A percentile compares a stretch with the other conserved stretches of the same genome.
phyloP scores from a whole-genome alignment of 805 yeast species.

The Metschnikowia kunwiensis region DNA sequence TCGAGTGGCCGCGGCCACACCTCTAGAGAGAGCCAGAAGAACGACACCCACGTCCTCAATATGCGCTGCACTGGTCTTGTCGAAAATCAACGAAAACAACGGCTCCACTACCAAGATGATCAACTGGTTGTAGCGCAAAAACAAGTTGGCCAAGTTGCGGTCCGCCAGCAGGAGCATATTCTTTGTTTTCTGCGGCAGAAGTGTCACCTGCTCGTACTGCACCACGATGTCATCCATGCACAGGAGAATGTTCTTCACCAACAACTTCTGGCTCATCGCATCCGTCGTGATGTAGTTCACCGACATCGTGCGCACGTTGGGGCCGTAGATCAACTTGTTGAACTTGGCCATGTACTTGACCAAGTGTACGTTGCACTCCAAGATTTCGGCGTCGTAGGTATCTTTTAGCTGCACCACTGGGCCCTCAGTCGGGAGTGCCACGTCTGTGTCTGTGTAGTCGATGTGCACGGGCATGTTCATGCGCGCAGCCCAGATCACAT shows the following conservation, averaged over 20 bases:
- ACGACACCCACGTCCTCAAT: constrained; percentile 26
- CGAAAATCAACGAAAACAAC: constrained; percentile 30
- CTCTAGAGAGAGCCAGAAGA: constrained; percentile 26
- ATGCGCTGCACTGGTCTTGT: constrained; percentile 18
- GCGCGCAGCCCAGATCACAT: constrained; percentile 39
- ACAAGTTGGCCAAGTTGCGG: constrained; percentile 33
- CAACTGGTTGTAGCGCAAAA: constrained; percentile 35
- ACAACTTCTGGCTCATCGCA: constrained; percentile 36
- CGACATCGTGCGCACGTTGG: constrained; percentile 38
- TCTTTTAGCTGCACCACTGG: constrained; percentile 25
- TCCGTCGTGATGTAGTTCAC: constrained; percentile 40
- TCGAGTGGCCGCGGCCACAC: constrained; percentile 28
- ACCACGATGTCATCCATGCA: constrained; percentile 29
- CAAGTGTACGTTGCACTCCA: constrained; percentile 39
- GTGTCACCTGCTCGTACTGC: constrained; percentile 31
- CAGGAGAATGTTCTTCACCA: constrained; percentile 29
- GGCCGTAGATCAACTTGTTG: constrained; percentile 37
- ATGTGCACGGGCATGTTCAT: constrained; percentile 40
- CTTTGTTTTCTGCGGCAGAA: constrained; percentile 22
- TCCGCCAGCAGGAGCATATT: constrained; percentile 22
- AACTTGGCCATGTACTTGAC: constrained; percentile 37
- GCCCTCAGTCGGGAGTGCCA: constrained; percentile 39
- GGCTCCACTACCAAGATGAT: constrained; percentile 34
- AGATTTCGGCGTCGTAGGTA: constrained; percentile 26
- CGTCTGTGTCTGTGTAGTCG: constrained; percentile 43